These are phyloP conservation scores for Cryomyces minteri DNA, from an alignment of 495 filamentous ascomycete species.

Conservation along the genomic window DNA sequence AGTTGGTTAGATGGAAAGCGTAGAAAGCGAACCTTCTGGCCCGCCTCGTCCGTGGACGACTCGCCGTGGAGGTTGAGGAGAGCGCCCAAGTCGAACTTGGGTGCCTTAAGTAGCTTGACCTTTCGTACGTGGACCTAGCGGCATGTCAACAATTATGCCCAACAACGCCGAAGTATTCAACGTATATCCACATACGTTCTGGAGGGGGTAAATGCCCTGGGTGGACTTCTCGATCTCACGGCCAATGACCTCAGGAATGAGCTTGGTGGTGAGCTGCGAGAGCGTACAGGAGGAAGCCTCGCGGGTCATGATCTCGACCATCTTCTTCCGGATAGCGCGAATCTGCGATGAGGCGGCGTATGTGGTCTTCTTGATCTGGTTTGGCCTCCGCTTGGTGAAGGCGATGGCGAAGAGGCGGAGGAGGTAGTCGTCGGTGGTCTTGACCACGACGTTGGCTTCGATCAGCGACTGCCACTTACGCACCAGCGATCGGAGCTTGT, in stretches of 20 bases:
- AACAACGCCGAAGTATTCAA: not conserved
- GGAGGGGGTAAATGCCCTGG: slow-evolving; percentile 97
- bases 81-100: slow-evolving; percentile 97
- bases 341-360: slow-evolving; percentile 94
- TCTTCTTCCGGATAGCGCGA: slow-evolving; percentile 94
- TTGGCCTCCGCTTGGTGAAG: slow-evolving; percentile 95
- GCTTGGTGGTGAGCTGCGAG: slow-evolving; percentile 86
- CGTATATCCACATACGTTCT: slow-evolving; percentile 54
- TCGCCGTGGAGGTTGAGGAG: slow-evolving; percentile 92
- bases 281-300: slow-evolving; percentile 89
- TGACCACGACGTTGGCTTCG: slow-evolving; percentile 97
- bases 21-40: slow-evolving; percentile 48
- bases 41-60: slow-evolving; percentile 85
- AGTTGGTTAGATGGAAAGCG: not conserved
- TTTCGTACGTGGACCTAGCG: slow-evolving; percentile 94
- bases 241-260: slow-evolving; percentile 97
- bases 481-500: slow-evolving; percentile 96
- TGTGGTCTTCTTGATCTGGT: slow-evolving; percentile 99
- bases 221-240: slow-evolving; percentile 99
- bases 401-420: slow-evolving; percentile 95
- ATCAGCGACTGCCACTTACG: slow-evolving; percentile 99
- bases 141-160: not conserved
- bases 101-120: slow-evolving; percentile 94
- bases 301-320: slow-evolving; percentile 95
- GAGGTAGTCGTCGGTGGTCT: slow-evolving; percentile 99